Conservation (phyloP, 805 yeast genomes). For the Blastobotrys parvus region DNA sequence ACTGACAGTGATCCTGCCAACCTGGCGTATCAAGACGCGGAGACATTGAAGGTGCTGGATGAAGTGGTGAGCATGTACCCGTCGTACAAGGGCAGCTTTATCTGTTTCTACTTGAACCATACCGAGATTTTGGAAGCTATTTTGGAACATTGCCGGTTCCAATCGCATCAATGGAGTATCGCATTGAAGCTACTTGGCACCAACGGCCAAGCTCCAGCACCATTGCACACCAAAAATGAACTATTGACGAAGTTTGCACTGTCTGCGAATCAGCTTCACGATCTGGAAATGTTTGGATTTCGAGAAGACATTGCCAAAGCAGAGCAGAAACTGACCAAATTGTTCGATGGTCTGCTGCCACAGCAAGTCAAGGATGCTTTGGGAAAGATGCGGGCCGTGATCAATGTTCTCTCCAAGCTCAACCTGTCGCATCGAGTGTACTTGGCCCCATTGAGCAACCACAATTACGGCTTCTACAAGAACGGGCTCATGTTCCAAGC, state of each 20-base stretch:
- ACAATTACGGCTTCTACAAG: conserved; percentile 68
- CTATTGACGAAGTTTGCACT: conserved; percentile 61
- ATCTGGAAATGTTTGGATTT: conserved; percentile 74
- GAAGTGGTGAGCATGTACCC: conserved; percentile 64
- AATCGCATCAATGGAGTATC: conserved; percentile 59
- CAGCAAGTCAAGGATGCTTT: conserved; percentile 55
- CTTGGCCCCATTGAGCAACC: conserved; percentile 76
- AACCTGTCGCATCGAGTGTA: conserved; percentile 52
- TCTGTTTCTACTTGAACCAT: conserved; percentile 66
- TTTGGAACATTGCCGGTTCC: conserved; percentile 74
- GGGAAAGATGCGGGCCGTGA: conserved; percentile 51
- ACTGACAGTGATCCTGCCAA: conserved; percentile 34
- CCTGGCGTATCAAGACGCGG: conserved; percentile 69
- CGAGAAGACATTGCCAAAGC: conserved; percentile 58
- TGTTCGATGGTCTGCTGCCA: conserved; percentile 62
- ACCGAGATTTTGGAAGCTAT: conserved; percentile 68
- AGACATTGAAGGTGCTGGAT: conserved; percentile 71
- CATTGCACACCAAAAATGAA: conserved; percentile 48
- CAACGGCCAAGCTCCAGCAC: conserved; percentile 58
- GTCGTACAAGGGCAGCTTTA: conserved; percentile 49
- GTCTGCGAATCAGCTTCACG: conserved; percentile 74
- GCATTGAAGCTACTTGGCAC: conserved; percentile 71
- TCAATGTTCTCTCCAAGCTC: conserved; percentile 44
- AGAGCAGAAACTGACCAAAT: conserved; percentile 49
- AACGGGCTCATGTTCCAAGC: conserved; percentile 87